These are phyloP conservation scores for Carpinus viminea DNA, from an alignment of 306 rosid genomes.

Conservation along the genomic window DNA sequence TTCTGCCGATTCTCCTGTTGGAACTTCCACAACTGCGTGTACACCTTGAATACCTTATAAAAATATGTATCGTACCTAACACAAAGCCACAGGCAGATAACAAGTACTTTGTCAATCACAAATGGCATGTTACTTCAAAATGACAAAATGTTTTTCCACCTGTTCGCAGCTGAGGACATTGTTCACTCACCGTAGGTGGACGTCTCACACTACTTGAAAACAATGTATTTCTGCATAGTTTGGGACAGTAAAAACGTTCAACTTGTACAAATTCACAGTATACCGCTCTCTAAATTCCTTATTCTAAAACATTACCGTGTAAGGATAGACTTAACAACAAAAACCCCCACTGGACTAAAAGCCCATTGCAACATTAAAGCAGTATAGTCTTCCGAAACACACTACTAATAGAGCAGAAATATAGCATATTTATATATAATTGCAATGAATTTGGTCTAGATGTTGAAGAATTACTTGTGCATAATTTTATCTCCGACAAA, in stretches of 20 bases:
- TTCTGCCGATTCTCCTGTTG: constrained; percentile 95
- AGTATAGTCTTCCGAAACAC: neutral
- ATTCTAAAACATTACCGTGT: neutral
- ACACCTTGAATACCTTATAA: constrained; percentile 87
- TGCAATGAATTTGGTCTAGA: neutral
- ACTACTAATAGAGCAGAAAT: neutral
- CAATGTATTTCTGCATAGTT: neutral
- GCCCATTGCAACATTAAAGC: neutral
- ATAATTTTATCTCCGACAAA: neutral
- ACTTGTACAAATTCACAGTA: neutral
- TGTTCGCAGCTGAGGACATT: neutral
- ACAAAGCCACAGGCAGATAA: constrained; percentile 17
- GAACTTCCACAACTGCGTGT: constrained; percentile 90
- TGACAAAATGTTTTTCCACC: neutral
- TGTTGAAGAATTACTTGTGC: neutral
- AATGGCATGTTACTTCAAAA: neutral
- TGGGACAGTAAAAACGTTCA: neutral
- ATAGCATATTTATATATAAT: neutral
- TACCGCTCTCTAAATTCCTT: neutral
- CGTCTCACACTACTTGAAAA: neutral
- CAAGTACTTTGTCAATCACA: constrained; percentile 2
- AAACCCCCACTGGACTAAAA: neutral
- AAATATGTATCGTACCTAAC: constrained; percentile 81
- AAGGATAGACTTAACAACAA: neutral
- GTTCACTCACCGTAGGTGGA: neutral